Evolutionary conservation across 2,329 filamentous ascomycete genomes (phyloP), one percentile per base, ranked within the genome.

Genomic region (Trichoderma koningiopsis): DNA sequence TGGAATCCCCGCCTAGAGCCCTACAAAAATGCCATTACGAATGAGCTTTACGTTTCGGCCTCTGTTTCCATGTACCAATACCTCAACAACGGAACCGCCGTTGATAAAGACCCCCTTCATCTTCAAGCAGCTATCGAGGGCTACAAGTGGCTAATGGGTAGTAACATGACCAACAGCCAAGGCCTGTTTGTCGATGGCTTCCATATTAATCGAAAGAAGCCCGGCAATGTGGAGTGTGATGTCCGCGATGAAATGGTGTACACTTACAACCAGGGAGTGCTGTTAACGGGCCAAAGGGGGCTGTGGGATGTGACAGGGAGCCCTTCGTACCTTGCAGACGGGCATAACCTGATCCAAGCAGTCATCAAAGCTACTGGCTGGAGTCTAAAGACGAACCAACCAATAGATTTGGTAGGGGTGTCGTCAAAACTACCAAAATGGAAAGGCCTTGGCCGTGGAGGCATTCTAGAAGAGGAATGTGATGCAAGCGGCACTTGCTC

Each of bases 21-120:
- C 0, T 98, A 97, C 83, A 98, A 97, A 77, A 98, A 98, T 76
- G 93, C 95, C 72, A 96, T 98, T 74, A 98, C 95, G 35, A 97
- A 97, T 76, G 89, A 97, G 77, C 86, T 97, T 1, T 97, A 88
- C 81, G 92, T 97, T 70, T 86, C 94, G 0, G 93, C 93, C 0
- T 96, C 92, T 27, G 87, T 95, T 43, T 88, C 86, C 65, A 97
- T 98, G 95, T 97, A 97, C 77, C 85, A 96, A 5, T 87, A 95
- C 76, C 96, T 94, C 73, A 19, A 5, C 22, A 59, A 69, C 43
- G 62, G 27, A 11, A 64, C 59, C 31, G 24, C 31, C 6, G 71
- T 75, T 5, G 72, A 71, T 19, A 76, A 86, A 72, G 87, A 94
- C 73, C 85, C 88, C 0, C 83, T 85, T 58, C 91, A 95, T 75